A percentile compares a stretch with the other conserved stretches of the same genome.
Conservation (phyloP, 164 flowering plant genomes). For the Sextonia rubra region DNA sequence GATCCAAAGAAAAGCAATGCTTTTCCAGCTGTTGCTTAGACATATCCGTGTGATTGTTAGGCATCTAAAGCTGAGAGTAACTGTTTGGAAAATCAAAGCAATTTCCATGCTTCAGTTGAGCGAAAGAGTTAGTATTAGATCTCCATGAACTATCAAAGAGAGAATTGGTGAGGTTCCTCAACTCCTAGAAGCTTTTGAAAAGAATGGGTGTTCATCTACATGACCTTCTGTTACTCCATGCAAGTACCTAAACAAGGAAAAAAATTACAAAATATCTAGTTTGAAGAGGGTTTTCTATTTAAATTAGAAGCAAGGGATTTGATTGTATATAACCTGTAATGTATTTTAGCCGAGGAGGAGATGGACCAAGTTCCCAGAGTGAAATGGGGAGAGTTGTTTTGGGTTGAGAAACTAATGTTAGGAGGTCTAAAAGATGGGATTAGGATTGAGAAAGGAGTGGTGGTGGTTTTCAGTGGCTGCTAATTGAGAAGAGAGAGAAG, state of each 20-base stretch:
- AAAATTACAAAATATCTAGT: too few relatives aligned
- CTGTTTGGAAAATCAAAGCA: too few relatives aligned
- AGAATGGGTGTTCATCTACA: constrained; percentile 29
- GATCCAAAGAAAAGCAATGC: constrained; percentile 37
- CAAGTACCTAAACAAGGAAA: constrained; percentile 18
- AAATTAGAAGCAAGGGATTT: not conserved
- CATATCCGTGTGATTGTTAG: too few relatives aligned
- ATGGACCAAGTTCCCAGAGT: too few relatives aligned
- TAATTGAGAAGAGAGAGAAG: constrained; percentile 11
- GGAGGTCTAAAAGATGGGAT: constrained; percentile 26
- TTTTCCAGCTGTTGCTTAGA: constrained; percentile 18
- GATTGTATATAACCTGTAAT: too few relatives aligned
- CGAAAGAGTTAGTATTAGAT: too few relatives aligned
- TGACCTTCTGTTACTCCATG: constrained; percentile 29
- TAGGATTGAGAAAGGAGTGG: constrained; percentile 11
- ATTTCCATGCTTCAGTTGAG: too few relatives aligned
- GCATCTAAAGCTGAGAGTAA: too few relatives aligned
- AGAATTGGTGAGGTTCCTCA: constrained; percentile 14
- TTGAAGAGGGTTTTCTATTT: not conserved
- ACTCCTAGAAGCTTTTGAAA: constrained; percentile 28
- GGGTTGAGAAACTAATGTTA: too few relatives aligned
- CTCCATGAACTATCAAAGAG: constrained; percentile 5
- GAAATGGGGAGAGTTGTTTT: constrained; percentile 14
- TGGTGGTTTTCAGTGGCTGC: constrained; percentile 8
- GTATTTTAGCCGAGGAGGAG: too few relatives aligned